phyloP scores from a whole-genome alignment of 257 asterid genomes.

The Fraxinus pennsylvanica region DNA sequence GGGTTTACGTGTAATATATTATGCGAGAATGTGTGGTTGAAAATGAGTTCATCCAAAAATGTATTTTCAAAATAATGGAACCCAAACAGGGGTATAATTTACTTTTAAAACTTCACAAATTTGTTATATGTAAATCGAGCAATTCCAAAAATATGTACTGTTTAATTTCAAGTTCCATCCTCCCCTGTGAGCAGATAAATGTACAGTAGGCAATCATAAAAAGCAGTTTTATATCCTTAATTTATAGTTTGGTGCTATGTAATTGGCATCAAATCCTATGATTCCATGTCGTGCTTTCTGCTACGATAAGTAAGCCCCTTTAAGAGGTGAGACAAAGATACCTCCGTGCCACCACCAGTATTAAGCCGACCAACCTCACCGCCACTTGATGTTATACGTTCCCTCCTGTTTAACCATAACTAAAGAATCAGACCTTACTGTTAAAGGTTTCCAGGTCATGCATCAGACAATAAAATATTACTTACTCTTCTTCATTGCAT shows the following conservation, averaged over 20 bases:
- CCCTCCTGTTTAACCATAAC: constrained; percentile 65
- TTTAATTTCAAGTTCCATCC: neutral
- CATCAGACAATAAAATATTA: constrained; percentile 18
- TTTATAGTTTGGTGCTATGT: neutral
- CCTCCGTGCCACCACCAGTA: constrained; percentile 99
- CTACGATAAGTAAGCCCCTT: neutral
- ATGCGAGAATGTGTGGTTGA: too few relatives aligned
- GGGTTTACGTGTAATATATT: too few relatives aligned
- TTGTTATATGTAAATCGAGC: neutral
- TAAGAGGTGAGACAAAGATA: constrained; percentile 28
- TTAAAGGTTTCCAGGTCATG: constrained; percentile 1
- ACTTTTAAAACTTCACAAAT: neutral
- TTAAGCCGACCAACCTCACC: constrained; percentile 98
- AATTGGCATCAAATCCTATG: neutral
- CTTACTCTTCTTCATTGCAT: constrained; percentile 92
- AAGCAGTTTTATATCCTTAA: neutral
- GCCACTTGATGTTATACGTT: constrained; percentile 85
- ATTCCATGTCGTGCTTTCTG: neutral
- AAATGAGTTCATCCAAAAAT: too few relatives aligned
- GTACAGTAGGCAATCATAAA: neutral
- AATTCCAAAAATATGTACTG: neutral
- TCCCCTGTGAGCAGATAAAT: neutral
- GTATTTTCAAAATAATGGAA: too few relatives aligned
- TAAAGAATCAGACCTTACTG: constrained; percentile 21
- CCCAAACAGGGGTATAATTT: neutral